Percentiles rank a stretch among this genome's conserved stretches.
Evolutionary conservation across 345 rosid species (phyloP).

Genomic region (Leavenworthia alabamica): DNA sequence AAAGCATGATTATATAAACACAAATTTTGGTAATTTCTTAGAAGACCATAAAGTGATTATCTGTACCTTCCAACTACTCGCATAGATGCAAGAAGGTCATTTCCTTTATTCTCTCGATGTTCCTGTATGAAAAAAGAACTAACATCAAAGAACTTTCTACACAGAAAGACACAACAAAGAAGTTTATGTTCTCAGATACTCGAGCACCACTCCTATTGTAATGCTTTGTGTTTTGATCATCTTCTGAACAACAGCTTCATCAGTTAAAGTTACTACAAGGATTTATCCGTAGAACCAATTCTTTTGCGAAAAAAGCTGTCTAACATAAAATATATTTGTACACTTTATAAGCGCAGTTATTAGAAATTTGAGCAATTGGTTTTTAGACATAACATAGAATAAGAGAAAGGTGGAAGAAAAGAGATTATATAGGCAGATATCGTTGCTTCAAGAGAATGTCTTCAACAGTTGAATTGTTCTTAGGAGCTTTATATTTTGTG

Average conservation of each 20-base stretch:
- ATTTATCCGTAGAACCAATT: background rate
- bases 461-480: slow-evolving; percentile 44
- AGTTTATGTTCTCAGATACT: slow-evolving; percentile 38
- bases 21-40: background rate
- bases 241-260: slow-evolving; percentile 44
- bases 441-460: slow-evolving; percentile 49
- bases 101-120: slow-evolving; percentile 66
- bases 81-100: slow-evolving; percentile 91
- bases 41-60: background rate
- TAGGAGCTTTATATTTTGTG: slow-evolving; percentile 72
- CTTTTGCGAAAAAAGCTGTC: background rate
- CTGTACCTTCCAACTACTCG: slow-evolving; percentile 74
- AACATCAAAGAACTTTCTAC: background rate
- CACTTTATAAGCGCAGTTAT: background rate
- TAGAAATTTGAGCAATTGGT: too few species aligned
- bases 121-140: slow-evolving; percentile 46
- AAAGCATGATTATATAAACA: background rate
- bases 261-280: slow-evolving; percentile 39
- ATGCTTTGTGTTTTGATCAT: slow-evolving; percentile 64
- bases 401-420: background rate
- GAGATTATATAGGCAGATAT: slow-evolving; percentile 36
- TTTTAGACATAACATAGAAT: background rate
- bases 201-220: slow-evolving; percentile 59
- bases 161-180: slow-evolving; percentile 10
- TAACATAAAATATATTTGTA: background rate